A percentile compares a stretch with the other conserved stretches of the same genome.
Conservation (phyloP, 306 rosid genomes). For the Lotus japonicus region DNA sequence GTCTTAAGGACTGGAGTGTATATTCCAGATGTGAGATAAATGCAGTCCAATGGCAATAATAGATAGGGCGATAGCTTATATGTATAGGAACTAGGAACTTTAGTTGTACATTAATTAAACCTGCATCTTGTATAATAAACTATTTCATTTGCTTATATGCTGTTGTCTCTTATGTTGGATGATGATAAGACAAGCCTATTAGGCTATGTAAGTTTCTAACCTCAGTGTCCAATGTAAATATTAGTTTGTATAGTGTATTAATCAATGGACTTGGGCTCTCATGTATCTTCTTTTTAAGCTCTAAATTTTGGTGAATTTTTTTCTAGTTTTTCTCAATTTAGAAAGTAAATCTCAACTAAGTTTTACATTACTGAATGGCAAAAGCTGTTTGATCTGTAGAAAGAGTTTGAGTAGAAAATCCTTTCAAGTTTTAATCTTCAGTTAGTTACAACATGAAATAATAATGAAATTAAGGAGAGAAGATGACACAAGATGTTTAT, state of each 20-base stretch:
- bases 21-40: constrained; percentile 22
- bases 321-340: too few relatives aligned
- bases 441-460: too few relatives aligned
- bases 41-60: constrained; percentile 15
- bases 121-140: constrained; percentile 32
- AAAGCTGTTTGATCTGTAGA: too few relatives aligned
- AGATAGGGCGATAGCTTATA: constrained; percentile 28
- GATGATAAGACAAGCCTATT: constrained; percentile 11
- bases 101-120: constrained; percentile 48
- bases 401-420: too few relatives aligned
- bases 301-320: too few relatives aligned
- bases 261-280: background rate
- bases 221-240: background rate
- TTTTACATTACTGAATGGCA: too few relatives aligned
- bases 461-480: too few relatives aligned
- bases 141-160: constrained; percentile 24
- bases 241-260: background rate
- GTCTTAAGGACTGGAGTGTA: constrained; percentile 29
- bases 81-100: constrained; percentile 39
- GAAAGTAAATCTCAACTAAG: too few relatives aligned
- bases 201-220: background rate
- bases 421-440: too few relatives aligned
- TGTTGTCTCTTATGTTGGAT: constrained; percentile 15
- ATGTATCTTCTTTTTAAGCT: background rate
- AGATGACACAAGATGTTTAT: too few relatives aligned